Percentiles rank a stretch among this genome's conserved stretches.
These are phyloP conservation scores for Pelargonium australe DNA, from an alignment of 441 rosid genomes.

Conservation along the genomic window DNA sequence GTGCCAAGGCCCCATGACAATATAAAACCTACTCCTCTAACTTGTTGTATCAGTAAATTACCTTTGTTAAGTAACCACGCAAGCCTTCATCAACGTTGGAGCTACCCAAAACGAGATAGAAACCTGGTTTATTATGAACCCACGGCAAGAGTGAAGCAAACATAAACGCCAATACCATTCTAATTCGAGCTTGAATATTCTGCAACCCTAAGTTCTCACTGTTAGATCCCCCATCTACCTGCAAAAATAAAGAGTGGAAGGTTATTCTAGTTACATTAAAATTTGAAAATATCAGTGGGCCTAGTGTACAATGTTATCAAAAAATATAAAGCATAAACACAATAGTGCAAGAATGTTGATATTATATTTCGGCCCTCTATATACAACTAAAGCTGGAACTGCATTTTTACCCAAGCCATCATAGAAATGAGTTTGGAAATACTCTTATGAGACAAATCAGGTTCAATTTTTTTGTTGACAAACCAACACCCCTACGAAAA, in stretches of 20 bases:
- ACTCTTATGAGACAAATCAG: not conserved
- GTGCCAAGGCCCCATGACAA: not conserved
- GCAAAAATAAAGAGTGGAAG: constrained; percentile 21
- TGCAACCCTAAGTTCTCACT: constrained; percentile 89
- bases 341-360: not conserved
- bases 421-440: not conserved
- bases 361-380: not conserved
- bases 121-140: constrained; percentile 88
- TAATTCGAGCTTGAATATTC: constrained; percentile 94
- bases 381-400: not conserved
- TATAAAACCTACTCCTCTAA: not conserved
- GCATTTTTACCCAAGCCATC: not conserved
- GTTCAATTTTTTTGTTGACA: not conserved
- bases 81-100: constrained; percentile 96
- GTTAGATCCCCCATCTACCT: constrained; percentile 92
- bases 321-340: not conserved
- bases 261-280: not conserved
- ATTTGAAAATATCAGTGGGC: not conserved
- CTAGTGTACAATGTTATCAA: no score
- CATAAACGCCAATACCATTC: constrained; percentile 97
- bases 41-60: constrained; percentile 17
- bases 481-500: not conserved
- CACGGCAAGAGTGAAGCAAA: constrained; percentile 93
- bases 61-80: constrained; percentile 96
- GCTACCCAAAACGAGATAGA: constrained; percentile 93